These are phyloP conservation scores for Capsicum baccatum DNA, from an alignment of 257 asterid genomes.

Conservation along the genomic window DNA sequence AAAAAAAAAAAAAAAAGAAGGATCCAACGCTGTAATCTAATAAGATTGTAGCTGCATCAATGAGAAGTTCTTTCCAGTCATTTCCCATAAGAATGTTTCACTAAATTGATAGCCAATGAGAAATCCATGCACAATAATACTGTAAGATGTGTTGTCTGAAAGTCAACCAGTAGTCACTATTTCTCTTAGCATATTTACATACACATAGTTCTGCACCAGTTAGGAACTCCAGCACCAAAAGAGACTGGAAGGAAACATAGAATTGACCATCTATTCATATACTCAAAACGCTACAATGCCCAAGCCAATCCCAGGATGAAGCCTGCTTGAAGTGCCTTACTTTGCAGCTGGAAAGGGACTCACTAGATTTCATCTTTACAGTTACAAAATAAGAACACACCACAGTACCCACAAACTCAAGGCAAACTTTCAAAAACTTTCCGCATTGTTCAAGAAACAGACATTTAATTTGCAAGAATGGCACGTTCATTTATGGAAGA, in stretches of 20 bases:
- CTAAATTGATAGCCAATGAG: neutral
- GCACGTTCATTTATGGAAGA: neutral
- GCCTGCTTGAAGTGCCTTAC: neutral
- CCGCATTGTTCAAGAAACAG: neutral
- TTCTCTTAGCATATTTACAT: neutral
- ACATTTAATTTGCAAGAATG: neutral
- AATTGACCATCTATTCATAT: neutral
- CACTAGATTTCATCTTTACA: neutral
- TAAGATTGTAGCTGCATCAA: neutral
- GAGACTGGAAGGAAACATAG: neutral
- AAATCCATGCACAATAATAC: too few relatives aligned
- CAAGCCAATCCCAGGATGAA: neutral
- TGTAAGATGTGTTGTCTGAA: too few relatives aligned
- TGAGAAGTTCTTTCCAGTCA: neutral
- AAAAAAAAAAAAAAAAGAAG: neutral
- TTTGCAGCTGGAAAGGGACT: conserved; percentile 26
- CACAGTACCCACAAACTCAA: neutral
- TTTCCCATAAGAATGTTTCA: neutral
- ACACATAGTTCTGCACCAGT: neutral
- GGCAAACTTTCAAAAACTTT: neutral
- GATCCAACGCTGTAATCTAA: neutral
- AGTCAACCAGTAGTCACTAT: too few relatives aligned
- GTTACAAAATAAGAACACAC: conserved; percentile 6
- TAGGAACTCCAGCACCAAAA: neutral
- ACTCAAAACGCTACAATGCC: neutral